Evolutionary conservation across 2,329 filamentous ascomycete species (phyloP), one percentile per base, ranked within the genome.

Genomic region (Colletotrichum sp.): DNA sequence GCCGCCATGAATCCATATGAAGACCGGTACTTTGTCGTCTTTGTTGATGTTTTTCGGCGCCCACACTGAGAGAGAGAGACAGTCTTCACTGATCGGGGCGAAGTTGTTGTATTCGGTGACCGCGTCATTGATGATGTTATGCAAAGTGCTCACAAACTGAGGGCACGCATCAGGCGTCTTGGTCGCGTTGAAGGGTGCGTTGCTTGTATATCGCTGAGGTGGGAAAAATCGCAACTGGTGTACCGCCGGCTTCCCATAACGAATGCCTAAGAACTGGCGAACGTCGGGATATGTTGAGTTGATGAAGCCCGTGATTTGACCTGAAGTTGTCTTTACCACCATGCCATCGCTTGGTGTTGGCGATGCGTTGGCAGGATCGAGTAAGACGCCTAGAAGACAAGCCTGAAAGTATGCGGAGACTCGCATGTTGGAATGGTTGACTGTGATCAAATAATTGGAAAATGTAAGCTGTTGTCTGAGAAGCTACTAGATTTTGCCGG

Each of bases 1-100:
- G 36, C 90, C 90, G 7, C 90, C 90, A 75, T 86, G 90, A 21
- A 92, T 91, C 88, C 88, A 92, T 67, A 90, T 89, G 3, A 91
- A 80, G 3, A 92, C 90, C 4, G 55, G 24, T 6, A 59, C 7
- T 59, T 59, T 59, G 24, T 28, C 55, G 7, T 15, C 24, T 10
- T 59, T 59, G 7, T 18, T 59, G 21, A 28, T 18, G 13, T 59
- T 4, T 5, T 18, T 59, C 18, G 55, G 55, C 1, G 55, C 55
- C 55, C 55, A 59, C 3, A 59, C 55, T 1, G 55, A 59, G 0
- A 90, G 90, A 3, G 81, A 82, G 8, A 86, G 76, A 57, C 84
- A 86, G 72, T 86, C 85, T 75, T 86, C 84, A 66, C 80, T 79
- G 67, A 80, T 59, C 13, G 24, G 55, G 7, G 55, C 55, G 16